These are phyloP conservation scores for bread wheat (Triticum aestivum) DNA, from an alignment of 176 grass and related monocot genomes.

Conservation along the genomic window DNA sequence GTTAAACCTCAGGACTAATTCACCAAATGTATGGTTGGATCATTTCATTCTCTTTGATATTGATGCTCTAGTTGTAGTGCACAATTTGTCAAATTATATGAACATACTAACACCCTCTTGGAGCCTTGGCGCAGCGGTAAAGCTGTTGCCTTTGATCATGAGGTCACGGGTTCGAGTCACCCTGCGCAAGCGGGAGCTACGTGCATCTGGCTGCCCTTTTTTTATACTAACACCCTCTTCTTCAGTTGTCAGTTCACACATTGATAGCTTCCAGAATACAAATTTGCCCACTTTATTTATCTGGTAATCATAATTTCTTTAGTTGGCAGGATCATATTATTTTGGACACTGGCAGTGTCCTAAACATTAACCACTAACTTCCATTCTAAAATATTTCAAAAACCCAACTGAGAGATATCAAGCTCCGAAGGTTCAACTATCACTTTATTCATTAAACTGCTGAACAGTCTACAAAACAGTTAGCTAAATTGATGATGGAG, in stretches of 20 bases:
- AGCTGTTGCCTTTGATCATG: too few species aligned
- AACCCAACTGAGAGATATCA: background rate
- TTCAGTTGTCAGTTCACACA: background rate
- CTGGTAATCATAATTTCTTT: background rate
- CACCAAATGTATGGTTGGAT: background rate
- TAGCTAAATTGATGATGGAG: background rate
- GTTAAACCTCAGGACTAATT: background rate
- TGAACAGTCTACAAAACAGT: background rate
- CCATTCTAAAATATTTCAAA: background rate
- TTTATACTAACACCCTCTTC: background rate
- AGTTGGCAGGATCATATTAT: background rate
- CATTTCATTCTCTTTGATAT: constrained; percentile 15
- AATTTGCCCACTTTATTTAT: background rate
- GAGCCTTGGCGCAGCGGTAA: too few species aligned
- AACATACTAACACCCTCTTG: background rate
- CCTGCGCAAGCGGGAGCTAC: too few species aligned
- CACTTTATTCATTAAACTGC: background rate
- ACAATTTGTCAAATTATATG: background rate
- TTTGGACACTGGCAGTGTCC: background rate
- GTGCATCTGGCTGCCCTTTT: too few species aligned
- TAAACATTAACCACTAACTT: background rate
- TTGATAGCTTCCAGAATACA: background rate
- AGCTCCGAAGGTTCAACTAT: background rate
- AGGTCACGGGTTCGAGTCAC: too few species aligned
- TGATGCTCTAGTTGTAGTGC: constrained; percentile 3